Evolutionary conservation across 2,329 filamentous ascomycete genomes (phyloP), one percentile per base, ranked within the genome.

Genomic region (Fusarium sp.): DNA sequence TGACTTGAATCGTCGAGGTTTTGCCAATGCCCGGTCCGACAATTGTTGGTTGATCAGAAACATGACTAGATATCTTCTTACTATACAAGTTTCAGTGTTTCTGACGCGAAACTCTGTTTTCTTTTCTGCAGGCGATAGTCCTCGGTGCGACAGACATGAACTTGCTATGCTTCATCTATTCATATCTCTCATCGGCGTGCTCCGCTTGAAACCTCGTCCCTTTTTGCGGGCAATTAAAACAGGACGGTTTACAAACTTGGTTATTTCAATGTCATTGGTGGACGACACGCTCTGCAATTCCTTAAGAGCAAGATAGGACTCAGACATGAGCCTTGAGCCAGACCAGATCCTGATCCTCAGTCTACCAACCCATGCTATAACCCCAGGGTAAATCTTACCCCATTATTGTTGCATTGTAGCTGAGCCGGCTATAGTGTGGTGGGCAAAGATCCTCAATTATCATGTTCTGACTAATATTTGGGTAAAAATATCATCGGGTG

Each of bases 341-440:
- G 15, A n/a, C n/a, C n/a, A n/a, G n/a, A n/a, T n/a, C n/a, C n/a
- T n/a, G n/a, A 60, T 39, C 38, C 33, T 64, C 57, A 21, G 33
- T 44, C 37, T 50, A n/a, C 37, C 37, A 58, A 56, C 39, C 60
- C 46, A 61, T 66, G 47, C 33, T 26, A 35, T 35, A 48, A 55
- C 53, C 64, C 54, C 43, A 55, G 63, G 58, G 48, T 59, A 58
- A 68, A 69, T 66, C 57, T 59, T 63, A 33, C 60, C 61, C 66
- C 49, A 57, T 49, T 21, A 26, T 58, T n/a, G 49, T 66, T 65
- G 28, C 60, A 53, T 60, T 37, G 52, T 53, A 61, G 52, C 33
- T 65, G 52, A 46, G 28, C 35, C 56, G 52, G 43, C 50, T 43
- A 66, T 48, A 47, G 57, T 47, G 35, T 38, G 48, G 57, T 43